Evolutionary conservation across 140 eudicot genomes (phyloP), one percentile per base, ranked within the genome.

Genomic region (Eryngium alpinum): DNA sequence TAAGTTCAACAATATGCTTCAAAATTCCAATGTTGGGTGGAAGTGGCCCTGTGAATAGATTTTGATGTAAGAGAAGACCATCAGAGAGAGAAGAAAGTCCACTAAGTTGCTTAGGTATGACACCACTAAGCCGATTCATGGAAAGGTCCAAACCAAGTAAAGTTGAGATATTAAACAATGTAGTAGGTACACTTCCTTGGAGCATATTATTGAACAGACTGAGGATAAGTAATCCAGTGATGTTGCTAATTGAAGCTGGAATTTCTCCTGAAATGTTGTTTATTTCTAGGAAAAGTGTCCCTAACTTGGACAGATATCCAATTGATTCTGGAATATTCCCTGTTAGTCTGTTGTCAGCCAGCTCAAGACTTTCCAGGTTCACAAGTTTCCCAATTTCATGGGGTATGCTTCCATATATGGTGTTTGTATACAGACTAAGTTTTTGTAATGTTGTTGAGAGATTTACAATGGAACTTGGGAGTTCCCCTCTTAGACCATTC

Each of bases 241-340:
- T 63, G 31, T 82, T 82, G 5, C 81, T 63, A 59, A 76, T 18
- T 22, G 80, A 81, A 32, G 46, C 27, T 5, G 84, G 81, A 74
- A 82, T 82, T 17, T 60, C 29, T 43, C 80, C 81, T 4, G 76
- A 53, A n/a, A 82, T 73, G 21, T 73, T 73, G 59, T 43, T 73
- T 12, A 2, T 0, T 3, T 12, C 0, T 18, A 73, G 14, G 29
- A 4, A 0, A 15, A 73, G 10, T 14, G 0, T 2, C 2, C 5
- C n/a, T 25, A 73, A 73, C 11, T 44, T 24, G 6, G 59, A 73
- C 13, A 73, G 12, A 4, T n/a, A 5, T n/a, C 78, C 78, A 4
- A 44, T 31, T 16, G 74, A 67, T 67, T 67, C 43, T 67, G 44
- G 74, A 67, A 67, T 67, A 10, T 7, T 31, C 13, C 74, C 74